These are phyloP conservation scores for Nicotiana undulata DNA, from an alignment of 257 asterid species.

Conservation along the genomic window DNA sequence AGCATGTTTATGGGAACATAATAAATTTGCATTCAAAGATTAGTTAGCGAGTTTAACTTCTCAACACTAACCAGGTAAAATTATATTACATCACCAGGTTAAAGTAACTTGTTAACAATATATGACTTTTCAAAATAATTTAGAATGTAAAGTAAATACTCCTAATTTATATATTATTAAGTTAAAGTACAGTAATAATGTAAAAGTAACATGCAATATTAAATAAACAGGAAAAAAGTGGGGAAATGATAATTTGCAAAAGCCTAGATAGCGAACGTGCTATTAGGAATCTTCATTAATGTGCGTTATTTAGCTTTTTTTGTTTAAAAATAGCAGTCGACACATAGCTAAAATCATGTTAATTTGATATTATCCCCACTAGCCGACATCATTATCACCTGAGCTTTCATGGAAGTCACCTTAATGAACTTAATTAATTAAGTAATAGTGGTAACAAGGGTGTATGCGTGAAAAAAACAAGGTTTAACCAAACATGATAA, in stretches of 20 bases:
- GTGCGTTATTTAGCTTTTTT: neutral
- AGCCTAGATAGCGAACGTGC: neutral
- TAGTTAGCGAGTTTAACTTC: too few species aligned
- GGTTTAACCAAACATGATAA: conserved; percentile 6
- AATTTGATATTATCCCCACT: neutral
- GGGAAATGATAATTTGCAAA: neutral
- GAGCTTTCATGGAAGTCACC: neutral
- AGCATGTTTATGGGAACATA: too few species aligned
- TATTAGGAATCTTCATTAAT: neutral
- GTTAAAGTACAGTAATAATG: too few species aligned
- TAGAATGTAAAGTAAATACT: too few species aligned
- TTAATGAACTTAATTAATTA: neutral
- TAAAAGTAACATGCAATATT: too few species aligned
- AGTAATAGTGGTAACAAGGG: neutral
- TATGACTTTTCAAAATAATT: too few species aligned
- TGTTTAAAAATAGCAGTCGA: neutral
- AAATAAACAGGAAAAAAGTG: too few species aligned
- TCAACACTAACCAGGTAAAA: too few species aligned
- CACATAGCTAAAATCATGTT: neutral
- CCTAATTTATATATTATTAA: too few species aligned
- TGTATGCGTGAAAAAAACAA: conserved; percentile 5
- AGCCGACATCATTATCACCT: neutral
- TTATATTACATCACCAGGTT: too few species aligned
- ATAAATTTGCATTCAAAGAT: too few species aligned
- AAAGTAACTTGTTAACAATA: too few species aligned